Evolutionary conservation across 192 early-diverging fungal species (phyloP).

Genomic region (Dissophora globulifera): DNA sequence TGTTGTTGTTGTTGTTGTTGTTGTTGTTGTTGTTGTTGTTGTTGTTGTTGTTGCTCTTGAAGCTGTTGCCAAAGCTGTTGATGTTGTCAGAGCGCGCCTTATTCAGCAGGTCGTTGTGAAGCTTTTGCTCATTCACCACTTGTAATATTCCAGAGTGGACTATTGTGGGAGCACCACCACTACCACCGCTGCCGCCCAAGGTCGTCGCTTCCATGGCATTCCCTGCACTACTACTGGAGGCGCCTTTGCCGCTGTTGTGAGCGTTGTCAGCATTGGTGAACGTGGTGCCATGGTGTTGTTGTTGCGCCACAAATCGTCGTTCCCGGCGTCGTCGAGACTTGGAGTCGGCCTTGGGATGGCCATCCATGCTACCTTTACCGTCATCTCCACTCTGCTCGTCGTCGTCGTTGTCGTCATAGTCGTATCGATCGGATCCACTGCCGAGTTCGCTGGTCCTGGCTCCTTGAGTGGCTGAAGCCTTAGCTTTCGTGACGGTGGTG

Average conservation of each 20-base stretch:
- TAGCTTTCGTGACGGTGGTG: too few species aligned
- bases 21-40: too few species aligned
- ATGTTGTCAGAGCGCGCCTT: background rate
- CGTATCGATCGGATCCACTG: too few species aligned
- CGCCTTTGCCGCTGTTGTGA: too few species aligned
- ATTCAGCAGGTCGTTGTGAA: constrained; percentile 9
- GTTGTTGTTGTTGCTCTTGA: too few species aligned
- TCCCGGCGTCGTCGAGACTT: constrained; percentile 10
- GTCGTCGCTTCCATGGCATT: background rate
- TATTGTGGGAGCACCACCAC: background rate
- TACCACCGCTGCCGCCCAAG: background rate
- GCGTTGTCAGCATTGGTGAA: background rate
- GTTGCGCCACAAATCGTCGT: constrained; percentile 1
- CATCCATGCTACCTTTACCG: background rate
- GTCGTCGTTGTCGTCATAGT: too few species aligned
- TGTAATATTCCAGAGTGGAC: background rate
- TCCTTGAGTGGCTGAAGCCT: background rate
- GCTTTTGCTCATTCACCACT: background rate
- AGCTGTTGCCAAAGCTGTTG: too few species aligned
- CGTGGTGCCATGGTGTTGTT: background rate
- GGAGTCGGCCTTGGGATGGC: background rate
- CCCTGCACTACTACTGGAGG: background rate
- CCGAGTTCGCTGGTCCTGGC: too few species aligned
- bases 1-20: too few species aligned
- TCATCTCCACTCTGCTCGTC: background rate